Conservation (phyloP, 345 rosid genomes). For the Eucalyptus polyanthemos region DNA sequence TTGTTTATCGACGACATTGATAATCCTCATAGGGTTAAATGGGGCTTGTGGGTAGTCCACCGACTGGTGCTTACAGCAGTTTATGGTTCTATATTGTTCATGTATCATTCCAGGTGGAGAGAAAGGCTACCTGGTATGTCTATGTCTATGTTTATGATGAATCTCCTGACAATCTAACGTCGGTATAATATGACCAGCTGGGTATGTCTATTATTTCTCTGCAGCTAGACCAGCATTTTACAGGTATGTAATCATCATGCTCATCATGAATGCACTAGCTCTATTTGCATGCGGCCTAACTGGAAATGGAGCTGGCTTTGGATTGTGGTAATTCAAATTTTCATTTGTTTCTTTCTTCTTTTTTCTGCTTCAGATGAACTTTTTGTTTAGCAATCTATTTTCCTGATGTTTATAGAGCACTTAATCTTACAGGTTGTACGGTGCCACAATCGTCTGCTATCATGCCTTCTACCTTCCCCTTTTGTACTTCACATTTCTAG, state of each 20-base stretch:
- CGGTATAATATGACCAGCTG: neutral
- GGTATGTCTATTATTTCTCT: neutral
- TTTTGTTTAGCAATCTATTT: neutral
- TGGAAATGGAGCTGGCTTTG: conserved; percentile 54
- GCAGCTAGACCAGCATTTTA: conserved; percentile 90
- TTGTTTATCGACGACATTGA: conserved; percentile 56
- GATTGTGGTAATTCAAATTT: conserved; percentile 48
- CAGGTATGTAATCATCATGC: conserved; percentile 62
- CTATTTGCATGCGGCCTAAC: conserved; percentile 57
- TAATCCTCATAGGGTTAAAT: conserved; percentile 35
- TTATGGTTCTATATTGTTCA: conserved; percentile 54
- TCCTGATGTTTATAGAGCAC: neutral
- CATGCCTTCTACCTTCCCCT: conserved; percentile 85
- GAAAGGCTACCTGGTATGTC: conserved; percentile 70
- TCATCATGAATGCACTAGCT: conserved; percentile 42
- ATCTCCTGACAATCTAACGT: neutral
- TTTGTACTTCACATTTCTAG: conserved; percentile 57
- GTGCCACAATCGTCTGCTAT: conserved; percentile 54
- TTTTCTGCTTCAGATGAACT: neutral
- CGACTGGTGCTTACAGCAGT: conserved; percentile 66
- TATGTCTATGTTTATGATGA: neutral
- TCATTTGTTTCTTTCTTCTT: neutral
- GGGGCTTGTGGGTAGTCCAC: conserved; percentile 80
- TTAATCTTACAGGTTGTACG: conserved; percentile 51
- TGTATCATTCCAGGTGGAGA: conserved; percentile 84